Evolutionary conservation across 2,329 filamentous ascomycete species (phyloP).

Genomic region (Colletotrichum sp.): DNA sequence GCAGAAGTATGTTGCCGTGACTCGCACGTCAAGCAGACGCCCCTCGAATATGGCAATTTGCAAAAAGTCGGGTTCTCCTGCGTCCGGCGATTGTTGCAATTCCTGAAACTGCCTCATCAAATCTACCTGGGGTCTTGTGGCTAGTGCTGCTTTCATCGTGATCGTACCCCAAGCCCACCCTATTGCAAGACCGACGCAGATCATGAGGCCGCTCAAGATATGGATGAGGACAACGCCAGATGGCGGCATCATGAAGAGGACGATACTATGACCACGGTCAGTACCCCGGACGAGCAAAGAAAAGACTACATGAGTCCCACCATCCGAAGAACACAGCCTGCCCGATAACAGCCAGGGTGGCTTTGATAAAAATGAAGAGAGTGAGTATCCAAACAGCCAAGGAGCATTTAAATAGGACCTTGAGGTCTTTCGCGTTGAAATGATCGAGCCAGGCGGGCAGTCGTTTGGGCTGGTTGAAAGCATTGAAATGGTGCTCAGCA

Average conservation of each 20-base stretch:
- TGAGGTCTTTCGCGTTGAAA: neutral
- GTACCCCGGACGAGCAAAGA: rapidly evolving
- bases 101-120: neutral
- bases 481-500: neutral
- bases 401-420: neutral
- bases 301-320: neutral
- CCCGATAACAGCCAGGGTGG: neutral
- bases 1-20: neutral
- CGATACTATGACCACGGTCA: neutral
- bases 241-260: neutral
- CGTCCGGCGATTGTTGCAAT: neutral
- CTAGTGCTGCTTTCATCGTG: neutral
- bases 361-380: neutral
- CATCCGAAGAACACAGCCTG: neutral
- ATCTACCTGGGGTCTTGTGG: neutral
- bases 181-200: neutral
- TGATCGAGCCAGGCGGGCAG: neutral
- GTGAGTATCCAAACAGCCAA: neutral
- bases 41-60: neutral
- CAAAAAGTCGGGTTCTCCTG: neutral
- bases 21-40: neutral
- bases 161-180: neutral
- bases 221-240: neutral
- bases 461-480: neutral
- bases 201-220: neutral